Evolutionary conservation across 2,329 filamentous ascomycete genomes (phyloP), one percentile per base, ranked within the genome.

Genomic region (Aspergillus piperis): DNA sequence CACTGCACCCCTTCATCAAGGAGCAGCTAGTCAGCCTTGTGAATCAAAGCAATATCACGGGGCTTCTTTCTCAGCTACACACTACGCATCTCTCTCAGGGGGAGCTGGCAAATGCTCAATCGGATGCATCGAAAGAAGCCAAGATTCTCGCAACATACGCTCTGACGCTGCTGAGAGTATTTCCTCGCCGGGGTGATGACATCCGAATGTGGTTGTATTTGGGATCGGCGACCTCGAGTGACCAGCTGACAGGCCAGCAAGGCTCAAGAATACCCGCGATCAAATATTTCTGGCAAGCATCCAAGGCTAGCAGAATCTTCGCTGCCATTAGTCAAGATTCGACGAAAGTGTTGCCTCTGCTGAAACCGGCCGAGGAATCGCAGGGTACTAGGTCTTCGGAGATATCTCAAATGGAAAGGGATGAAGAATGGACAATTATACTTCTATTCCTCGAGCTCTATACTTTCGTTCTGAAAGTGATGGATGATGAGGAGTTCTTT

Each of bases 401-500:
- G 59, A 61, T 67, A 38, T 49, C 73, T 36, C 70, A 75, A 73
- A 57, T 70, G 66, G 64, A 82, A 72, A 75, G 81, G 77, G 77
- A 82, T 25, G 84, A 88, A 66, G 92, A 98, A 71, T 99, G 95
- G 95, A 88, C 90, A 17, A 88, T 95, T 1, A 86, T 96, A 44
- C 81, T 98, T 0, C 83, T 99, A 0, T 98, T 99, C 71, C 83
- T 99, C 5, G 95, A 99, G 69, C 84, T 99, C 0, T 99, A 97
- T 73, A 92, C 90, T 2, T 98, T 98, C 72, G 87, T 97, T 2
- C 81, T 98, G 11, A 90, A 95, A 67, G 86, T 98, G 36, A 96
- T 94, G 73, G 95, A 99, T 67, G 95, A 99, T 64, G 94, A 98
- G 66, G 95, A 99, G 68, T 99, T 99, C 72, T 90, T 96, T 63